These are phyloP conservation scores for Hirsutella thompsonii DNA, from an alignment of 2,329 filamentous ascomycete species.

Conservation along the genomic window DNA sequence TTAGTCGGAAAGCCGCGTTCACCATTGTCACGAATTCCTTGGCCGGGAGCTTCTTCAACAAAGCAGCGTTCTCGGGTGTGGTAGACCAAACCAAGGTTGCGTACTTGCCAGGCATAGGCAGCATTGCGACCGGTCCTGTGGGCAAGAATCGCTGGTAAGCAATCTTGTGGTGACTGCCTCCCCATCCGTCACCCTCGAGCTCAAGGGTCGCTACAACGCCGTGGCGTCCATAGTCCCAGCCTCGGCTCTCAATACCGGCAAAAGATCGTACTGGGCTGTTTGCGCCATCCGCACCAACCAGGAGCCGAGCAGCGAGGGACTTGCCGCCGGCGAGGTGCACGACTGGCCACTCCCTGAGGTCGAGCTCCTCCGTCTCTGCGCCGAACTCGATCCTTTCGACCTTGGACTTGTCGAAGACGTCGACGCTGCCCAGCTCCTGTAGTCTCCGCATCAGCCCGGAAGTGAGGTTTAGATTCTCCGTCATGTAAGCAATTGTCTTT, in stretches of 20 bases:
- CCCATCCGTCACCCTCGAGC: constrained; percentile 48
- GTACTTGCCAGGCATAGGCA: constrained; percentile 73
- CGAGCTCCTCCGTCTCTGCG: constrained; percentile 50
- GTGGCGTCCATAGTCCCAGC: constrained; percentile 88
- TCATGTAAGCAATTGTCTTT: constrained; percentile 85
- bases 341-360: constrained; percentile 80
- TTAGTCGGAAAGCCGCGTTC: constrained; percentile 83
- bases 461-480: constrained; percentile 83
- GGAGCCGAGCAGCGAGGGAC: constrained; percentile 63
- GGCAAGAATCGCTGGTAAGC: constrained; percentile 95
- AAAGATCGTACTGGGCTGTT: constrained; percentile 90
- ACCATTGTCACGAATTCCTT: constrained; percentile 75
- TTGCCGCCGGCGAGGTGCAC: constrained; percentile 58
- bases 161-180: constrained; percentile 46
- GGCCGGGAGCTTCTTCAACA: constrained; percentile 62
- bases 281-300: constrained; percentile 87
- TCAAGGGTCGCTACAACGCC: constrained; percentile 83
- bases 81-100: constrained; percentile 93
- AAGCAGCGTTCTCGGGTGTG: constrained; percentile 63
- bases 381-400: constrained; percentile 75
- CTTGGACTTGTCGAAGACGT: constrained; percentile 62
- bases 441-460: constrained; percentile 63
- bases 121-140: constrained; percentile 78
- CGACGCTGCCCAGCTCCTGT: constrained; percentile 53
- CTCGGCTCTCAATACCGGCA: constrained; percentile 70